phyloP scores from a whole-genome alignment of 148 eudicot species.

The Vaccinium darrowii region DNA sequence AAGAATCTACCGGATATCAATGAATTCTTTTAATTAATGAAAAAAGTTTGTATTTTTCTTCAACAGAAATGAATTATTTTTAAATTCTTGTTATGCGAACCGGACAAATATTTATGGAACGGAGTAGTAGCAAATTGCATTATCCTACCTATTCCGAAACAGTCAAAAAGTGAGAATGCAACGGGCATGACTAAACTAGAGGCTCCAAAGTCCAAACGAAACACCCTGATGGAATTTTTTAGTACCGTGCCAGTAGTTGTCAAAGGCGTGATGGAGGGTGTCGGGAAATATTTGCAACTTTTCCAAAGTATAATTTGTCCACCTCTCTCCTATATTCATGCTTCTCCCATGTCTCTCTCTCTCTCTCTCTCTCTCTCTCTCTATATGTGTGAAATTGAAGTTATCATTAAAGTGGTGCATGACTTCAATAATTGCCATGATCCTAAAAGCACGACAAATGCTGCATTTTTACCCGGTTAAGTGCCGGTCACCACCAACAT shows the following conservation, averaged over 20 bases:
- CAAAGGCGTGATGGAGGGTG: conserved; percentile 12
- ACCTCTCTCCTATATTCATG: conserved; percentile 8
- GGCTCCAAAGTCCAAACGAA: neutral
- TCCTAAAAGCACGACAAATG: conserved; percentile 16
- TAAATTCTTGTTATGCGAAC: too few species aligned
- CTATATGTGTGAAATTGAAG: neutral
- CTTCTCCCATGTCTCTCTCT: conserved; percentile 1
- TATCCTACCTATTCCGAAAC: too few species aligned
- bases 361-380: neutral
- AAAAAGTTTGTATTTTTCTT: too few species aligned
- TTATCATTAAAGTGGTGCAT: conserved; percentile 17
- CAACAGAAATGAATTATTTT: too few species aligned
- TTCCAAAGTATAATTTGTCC: neutral
- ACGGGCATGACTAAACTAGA: neutral
- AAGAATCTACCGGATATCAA: too few species aligned
- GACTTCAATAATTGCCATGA: conserved; percentile 21
- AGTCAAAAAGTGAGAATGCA: neutral
- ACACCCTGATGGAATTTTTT: neutral
- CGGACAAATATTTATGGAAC: too few species aligned
- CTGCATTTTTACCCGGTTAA: conserved; percentile 8
- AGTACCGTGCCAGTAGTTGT: neutral
- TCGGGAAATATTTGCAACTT: conserved; percentile 1
- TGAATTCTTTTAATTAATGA: too few species aligned
- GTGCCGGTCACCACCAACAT: conserved; percentile 9
- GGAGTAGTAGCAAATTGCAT: too few species aligned